phyloP scores from a whole-genome alignment of 2,329 filamentous ascomycete genomes.

The Talaromyces albobiverticillius region DNA sequence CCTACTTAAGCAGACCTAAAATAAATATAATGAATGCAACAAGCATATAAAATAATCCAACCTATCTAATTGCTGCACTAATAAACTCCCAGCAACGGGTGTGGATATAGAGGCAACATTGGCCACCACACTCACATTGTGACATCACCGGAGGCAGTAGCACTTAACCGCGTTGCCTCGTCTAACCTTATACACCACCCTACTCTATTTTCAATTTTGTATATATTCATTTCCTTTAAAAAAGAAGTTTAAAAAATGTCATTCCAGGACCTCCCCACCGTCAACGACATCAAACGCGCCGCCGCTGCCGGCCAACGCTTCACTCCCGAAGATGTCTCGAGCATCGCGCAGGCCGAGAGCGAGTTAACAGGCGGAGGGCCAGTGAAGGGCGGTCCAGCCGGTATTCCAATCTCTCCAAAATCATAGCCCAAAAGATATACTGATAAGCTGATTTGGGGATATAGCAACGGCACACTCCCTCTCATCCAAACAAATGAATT shows the following conservation, averaged over 20 bases:
- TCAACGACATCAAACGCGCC: constrained; percentile 30
- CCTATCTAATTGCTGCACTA: too few species aligned
- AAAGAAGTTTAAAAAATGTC: constrained; percentile 4
- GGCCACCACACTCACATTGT: not conserved
- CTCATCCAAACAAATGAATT: constrained; percentile 32
- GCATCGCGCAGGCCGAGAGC: constrained; percentile 31
- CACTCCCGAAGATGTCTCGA: constrained; percentile 30
- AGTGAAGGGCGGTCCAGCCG: constrained; percentile 30
- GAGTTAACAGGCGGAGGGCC: constrained; percentile 30
- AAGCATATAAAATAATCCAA: too few species aligned
- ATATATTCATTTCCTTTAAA: not conserved
- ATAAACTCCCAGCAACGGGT: too few species aligned
- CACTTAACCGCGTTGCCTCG: too few species aligned
- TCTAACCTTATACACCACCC: too few species aligned
- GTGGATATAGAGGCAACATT: not conserved
- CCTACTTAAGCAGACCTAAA: too few species aligned
- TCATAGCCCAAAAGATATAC: not conserved
- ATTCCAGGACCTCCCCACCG: constrained; percentile 25
- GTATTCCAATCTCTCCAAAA: constrained; percentile 15
- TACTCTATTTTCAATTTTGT: too few species aligned
- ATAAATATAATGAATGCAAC: too few species aligned
- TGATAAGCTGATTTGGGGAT: too few species aligned
- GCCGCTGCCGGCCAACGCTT: constrained; percentile 32
- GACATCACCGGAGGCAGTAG: constrained; percentile 1
- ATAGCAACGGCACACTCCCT: constrained; percentile 34